Evolutionary conservation across 2,329 filamentous ascomycete genomes (phyloP).

Genomic region (Myotisia sp.): DNA sequence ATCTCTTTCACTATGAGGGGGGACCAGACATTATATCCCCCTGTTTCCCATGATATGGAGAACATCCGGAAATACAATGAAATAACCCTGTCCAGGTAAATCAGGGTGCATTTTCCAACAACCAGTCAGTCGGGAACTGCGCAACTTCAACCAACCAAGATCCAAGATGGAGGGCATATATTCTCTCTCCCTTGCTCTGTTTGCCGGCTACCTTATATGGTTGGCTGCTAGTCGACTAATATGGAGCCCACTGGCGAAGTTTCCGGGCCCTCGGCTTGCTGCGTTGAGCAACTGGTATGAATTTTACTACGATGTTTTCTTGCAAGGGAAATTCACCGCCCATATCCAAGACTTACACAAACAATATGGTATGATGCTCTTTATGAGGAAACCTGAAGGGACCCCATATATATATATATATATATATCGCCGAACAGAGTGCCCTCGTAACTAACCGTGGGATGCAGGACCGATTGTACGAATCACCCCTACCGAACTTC

Average conservation of each 20-base stretch:
- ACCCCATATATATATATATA: too few relatives aligned
- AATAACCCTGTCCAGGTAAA: neutral
- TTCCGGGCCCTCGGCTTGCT: slow-evolving; percentile 20
- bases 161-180: neutral
- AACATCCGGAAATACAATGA: too few relatives aligned
- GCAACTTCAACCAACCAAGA: neutral
- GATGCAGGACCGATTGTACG: slow-evolving; percentile 14
- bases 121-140: neutral
- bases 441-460: neutral
- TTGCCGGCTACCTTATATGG: neutral
- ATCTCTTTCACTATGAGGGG: neutral
- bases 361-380: slow-evolving; percentile 13
- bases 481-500: slow-evolving; percentile 16
- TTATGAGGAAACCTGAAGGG: too few relatives aligned
- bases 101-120: neutral
- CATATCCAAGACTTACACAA: slow-evolving; percentile 14
- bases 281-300: slow-evolving; percentile 10
- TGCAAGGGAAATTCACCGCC: slow-evolving; percentile 10
- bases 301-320: slow-evolving; percentile 9
- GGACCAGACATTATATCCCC: too few relatives aligned
- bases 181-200: neutral
- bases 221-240: slow-evolving; percentile 19
- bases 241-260: slow-evolving; percentile 19
- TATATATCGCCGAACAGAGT: too few relatives aligned
- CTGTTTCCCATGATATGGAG: too few relatives aligned